phyloP scores from a whole-genome alignment of 495 filamentous ascomycete species.

The Amphirosellinia nigrospora region DNA sequence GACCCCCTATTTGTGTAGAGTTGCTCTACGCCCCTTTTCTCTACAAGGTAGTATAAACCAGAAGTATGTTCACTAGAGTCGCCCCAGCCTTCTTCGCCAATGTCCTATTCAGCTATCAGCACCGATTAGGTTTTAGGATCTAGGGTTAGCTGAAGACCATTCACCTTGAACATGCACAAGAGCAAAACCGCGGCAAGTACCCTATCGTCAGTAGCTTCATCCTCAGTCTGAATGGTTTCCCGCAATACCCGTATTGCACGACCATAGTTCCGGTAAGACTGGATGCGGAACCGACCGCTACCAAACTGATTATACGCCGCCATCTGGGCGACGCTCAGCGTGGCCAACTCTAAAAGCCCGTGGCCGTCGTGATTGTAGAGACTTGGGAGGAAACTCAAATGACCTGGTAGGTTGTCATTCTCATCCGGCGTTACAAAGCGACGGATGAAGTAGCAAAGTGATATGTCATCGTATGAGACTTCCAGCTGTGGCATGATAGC shows the following conservation, averaged over 20 bases:
- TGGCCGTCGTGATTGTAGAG: conserved; percentile 28
- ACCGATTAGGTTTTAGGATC: background rate
- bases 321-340: conserved; percentile 34
- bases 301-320: conserved; percentile 38
- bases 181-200: conserved; percentile 27
- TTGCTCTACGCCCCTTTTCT: conserved; percentile 28
- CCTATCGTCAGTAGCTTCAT: conserved; percentile 32
- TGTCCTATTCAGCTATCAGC: conserved; percentile 20
- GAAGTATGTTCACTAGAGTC: conserved; percentile 24
- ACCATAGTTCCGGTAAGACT: conserved; percentile 32
- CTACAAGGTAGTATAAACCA: conserved; percentile 28
- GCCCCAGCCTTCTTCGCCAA: conserved; percentile 23
- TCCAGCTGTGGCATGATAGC: conserved; percentile 22
- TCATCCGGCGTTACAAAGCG: conserved; percentile 34
- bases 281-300: conserved; percentile 29
- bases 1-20: conserved; percentile 21
- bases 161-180: conserved; percentile 28
- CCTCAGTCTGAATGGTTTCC: conserved; percentile 23
- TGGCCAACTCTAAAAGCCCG: conserved; percentile 32
- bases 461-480: conserved; percentile 31
- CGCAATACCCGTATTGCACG: conserved; percentile 25
- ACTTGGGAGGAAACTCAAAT: conserved; percentile 33
- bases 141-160: background rate
- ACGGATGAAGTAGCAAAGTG: conserved; percentile 35
- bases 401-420: conserved; percentile 32